These are phyloP conservation scores for Phycomyces nitens DNA, from an alignment of 192 early-diverging fungal species.

Conservation along the genomic window DNA sequence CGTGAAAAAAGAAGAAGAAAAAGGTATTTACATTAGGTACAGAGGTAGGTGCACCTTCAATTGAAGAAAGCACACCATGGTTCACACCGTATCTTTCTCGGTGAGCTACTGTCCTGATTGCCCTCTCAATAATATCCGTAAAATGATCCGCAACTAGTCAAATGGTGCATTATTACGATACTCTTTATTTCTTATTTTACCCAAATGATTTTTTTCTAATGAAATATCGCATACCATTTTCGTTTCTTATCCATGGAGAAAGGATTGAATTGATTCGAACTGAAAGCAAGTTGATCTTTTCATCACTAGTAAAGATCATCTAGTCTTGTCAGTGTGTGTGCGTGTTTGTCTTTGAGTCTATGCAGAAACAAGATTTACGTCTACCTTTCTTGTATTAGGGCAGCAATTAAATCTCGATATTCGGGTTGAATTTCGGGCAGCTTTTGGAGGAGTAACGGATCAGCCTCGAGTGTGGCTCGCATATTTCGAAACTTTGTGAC, in stretches of 20 bases:
- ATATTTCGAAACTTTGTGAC: neutral
- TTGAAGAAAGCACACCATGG: neutral
- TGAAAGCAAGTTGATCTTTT: slow-evolving; percentile 10
- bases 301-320: slow-evolving; percentile 18
- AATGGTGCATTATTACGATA: neutral
- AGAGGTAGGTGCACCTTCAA: neutral
- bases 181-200: neutral
- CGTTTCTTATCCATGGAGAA: slow-evolving; percentile 25
- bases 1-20: neutral
- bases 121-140: neutral
- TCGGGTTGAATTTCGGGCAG: neutral
- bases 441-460: neutral
- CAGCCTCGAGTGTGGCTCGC: neutral
- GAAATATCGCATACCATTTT: slow-evolving; percentile 12
- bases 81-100: slow-evolving; percentile 4
- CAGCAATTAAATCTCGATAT: slow-evolving; percentile 9
- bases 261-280: slow-evolving; percentile 23
- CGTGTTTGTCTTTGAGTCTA: neutral
- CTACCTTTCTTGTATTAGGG: slow-evolving; percentile 15
- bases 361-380: neutral
- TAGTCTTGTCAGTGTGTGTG: too few relatives aligned
- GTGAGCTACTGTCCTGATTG: neutral
- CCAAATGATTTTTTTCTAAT: too few relatives aligned
- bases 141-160: slow-evolving; percentile 8
- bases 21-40: slow-evolving; percentile 4